Conservation (phyloP, 202 grass and related monocot species). For the Alloteropsis angusta region DNA sequence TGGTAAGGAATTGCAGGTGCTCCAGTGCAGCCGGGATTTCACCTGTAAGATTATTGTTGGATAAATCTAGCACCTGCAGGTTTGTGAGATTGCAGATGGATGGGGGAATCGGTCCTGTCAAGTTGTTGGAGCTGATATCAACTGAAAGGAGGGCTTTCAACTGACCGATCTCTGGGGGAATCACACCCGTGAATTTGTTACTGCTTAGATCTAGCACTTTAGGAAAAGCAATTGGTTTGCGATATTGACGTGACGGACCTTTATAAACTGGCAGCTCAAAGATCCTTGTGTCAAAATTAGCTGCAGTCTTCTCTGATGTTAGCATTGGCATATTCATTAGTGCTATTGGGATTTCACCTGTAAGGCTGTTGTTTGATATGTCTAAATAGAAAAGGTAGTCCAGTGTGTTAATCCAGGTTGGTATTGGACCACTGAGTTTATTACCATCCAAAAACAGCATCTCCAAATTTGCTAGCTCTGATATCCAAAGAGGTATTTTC, state of each 20-base stretch:
- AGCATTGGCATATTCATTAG: slow-evolving; percentile 32
- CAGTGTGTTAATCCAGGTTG: slow-evolving; percentile 31
- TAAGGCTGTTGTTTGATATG: slow-evolving; percentile 44
- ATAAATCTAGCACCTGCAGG: slow-evolving; percentile 45
- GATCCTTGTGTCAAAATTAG: neutral
- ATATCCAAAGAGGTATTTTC: slow-evolving; percentile 45
- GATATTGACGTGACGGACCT: neutral
- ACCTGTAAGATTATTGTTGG: slow-evolving; percentile 26
- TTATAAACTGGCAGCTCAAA: slow-evolving; percentile 17
- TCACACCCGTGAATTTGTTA: slow-evolving; percentile 29
- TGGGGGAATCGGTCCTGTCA: slow-evolving; percentile 24
- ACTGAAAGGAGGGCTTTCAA: slow-evolving; percentile 25
- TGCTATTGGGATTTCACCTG: slow-evolving; percentile 40
- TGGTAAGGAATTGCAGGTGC: slow-evolving; percentile 24
- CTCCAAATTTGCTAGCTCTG: slow-evolving; percentile 35
- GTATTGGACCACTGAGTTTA: slow-evolving; percentile 32
- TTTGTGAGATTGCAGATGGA: slow-evolving; percentile 33
- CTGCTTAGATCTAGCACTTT: slow-evolving; percentile 29
- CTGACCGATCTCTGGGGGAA: slow-evolving; percentile 38
- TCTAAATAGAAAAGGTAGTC: slow-evolving; percentile 37
- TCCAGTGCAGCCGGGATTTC: neutral
- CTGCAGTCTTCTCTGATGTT: neutral
- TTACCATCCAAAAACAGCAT: slow-evolving; percentile 33
- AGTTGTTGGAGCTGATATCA: slow-evolving; percentile 51
- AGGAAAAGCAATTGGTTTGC: slow-evolving; percentile 7